phyloP scores from a whole-genome alignment of 2,329 filamentous ascomycete genomes.

The Ploettnerulaceae sp. region DNA sequence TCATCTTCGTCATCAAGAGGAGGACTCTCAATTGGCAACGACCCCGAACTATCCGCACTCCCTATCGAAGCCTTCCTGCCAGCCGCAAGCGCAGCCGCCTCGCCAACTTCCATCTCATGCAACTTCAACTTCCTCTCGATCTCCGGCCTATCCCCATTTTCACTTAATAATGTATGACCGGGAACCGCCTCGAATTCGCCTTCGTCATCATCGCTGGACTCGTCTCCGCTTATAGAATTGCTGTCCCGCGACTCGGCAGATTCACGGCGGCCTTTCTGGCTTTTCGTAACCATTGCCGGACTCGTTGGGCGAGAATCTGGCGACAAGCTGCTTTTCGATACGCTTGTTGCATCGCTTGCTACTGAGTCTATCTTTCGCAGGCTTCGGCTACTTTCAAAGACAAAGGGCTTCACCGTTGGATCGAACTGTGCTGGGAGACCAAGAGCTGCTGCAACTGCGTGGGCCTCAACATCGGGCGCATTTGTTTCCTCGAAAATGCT shows the following conservation, averaged over 20 bases:
- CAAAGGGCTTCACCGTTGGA: constrained; percentile 56
- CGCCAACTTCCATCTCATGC: constrained; percentile 56
- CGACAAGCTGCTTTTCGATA: constrained; percentile 21
- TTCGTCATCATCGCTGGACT: constrained; percentile 36
- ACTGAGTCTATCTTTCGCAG: constrained; percentile 27
- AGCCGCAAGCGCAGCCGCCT: constrained; percentile 46
- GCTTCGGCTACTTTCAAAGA: constrained; percentile 28
- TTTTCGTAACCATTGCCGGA: constrained; percentile 40
- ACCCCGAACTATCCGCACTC: constrained; percentile 22
- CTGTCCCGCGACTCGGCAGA: constrained; percentile 21
- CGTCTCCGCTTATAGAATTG: constrained; percentile 33
- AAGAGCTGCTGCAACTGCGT: constrained; percentile 58
- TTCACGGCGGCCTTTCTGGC: constrained; percentile 33
- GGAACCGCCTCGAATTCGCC: constrained; percentile 33
- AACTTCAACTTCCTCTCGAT: constrained; percentile 45
- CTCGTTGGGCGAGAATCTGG: constrained; percentile 33
- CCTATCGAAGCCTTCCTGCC: constrained; percentile 25
- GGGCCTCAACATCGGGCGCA: constrained; percentile 55
- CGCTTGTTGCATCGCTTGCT: constrained; percentile 25
- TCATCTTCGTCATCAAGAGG: constrained; percentile 11
- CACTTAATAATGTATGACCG: constrained; percentile 27
- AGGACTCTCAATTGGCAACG: background rate
- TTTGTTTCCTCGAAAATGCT: constrained; percentile 28
- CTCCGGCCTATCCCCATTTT: constrained; percentile 23
- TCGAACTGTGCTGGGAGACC: constrained; percentile 59